Evolutionary conservation across 176 grass and related monocot species (phyloP), one percentile per base, ranked within the genome.

Genomic region (Olyra latifolia): DNA sequence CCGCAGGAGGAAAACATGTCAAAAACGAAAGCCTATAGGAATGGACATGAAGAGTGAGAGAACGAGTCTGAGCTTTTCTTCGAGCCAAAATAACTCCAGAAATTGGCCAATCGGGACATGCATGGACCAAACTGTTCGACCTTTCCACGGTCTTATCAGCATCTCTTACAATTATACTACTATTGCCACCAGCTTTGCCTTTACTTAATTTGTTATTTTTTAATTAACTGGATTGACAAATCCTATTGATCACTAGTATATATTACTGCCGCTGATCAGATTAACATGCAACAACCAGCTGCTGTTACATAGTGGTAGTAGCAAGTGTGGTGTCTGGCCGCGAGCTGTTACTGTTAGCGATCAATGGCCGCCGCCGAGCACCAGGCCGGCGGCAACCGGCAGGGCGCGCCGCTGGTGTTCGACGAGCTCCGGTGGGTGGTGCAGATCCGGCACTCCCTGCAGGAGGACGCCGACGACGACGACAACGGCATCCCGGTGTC

Each of bases 361-460:
- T 10, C 50, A 80, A 88, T 84, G 87, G 62, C 76, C 0, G 27
- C 62, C 4, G 80, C 76, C 24, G 81, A 84, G 24, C 69, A 79
- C 0, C 69, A 80, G 8, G 52, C 16, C 5, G 15, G 25, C 4
- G 73, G 54, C 0, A 17, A 32, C 24, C 69, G 81, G 15, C 56
- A 71, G 8, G 71, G 55, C 59, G 63, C 67, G 41, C 70, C 88
- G n/a, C 66, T 64, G 62, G 75, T 60, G 69, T 91, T 91, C 64
- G 91, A 97, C 72, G 94, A 97, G 81, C 69, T 80, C 70, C 83
- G 77, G 77, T 97, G 94, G 94, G 91, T 97, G 74, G 77, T 87
- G 38, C 88, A 93, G 75, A 89, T 97, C 81, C 86, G 91, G 0
- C 56, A 75, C 35, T 87, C 81, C 19, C 83, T 97, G 5, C 64